These are phyloP conservation scores for Boeremia exigua DNA, from an alignment of 2,329 filamentous ascomycete genomes.

Conservation along the genomic window DNA sequence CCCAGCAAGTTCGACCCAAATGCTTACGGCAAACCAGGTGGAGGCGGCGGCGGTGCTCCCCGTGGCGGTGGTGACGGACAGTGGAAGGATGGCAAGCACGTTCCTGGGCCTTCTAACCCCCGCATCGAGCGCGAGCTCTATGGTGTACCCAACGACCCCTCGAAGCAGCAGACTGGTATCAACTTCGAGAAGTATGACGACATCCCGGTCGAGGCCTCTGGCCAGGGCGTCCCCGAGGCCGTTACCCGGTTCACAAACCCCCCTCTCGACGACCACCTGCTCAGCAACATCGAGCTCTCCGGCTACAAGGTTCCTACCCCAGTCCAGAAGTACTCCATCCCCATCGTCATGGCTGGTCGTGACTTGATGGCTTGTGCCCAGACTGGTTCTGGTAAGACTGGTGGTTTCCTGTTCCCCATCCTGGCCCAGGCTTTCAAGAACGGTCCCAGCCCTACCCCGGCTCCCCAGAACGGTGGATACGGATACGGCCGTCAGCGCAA, in stretches of 20 bases:
- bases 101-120: constrained; percentile 85
- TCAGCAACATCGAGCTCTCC: constrained; percentile 91
- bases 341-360: constrained; percentile 96
- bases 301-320: constrained; percentile 96
- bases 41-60: constrained; percentile 61
- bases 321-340: constrained; percentile 99
- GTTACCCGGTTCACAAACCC: constrained; percentile 91
- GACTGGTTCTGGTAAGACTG: constrained; percentile 99
- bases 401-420: constrained; percentile 99
- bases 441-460: constrained; percentile 76
- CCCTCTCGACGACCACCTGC: constrained; percentile 90
- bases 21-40: constrained; percentile 64
- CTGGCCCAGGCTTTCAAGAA: constrained; percentile 95
- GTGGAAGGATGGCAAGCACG: constrained; percentile 97
- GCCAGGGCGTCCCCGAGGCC: constrained; percentile 89
- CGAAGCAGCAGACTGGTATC: constrained; percentile 97
- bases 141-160: constrained; percentile 85
- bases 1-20: constrained; percentile 66
- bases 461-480: constrained; percentile 64
- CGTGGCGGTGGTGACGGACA: constrained; percentile 92
- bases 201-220: constrained; percentile 97
- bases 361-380: constrained; percentile 99
- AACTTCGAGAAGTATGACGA: constrained; percentile 99
- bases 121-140: constrained; percentile 96
- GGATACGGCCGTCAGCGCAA: constrained; percentile 93